Evolutionary conservation across 257 asterid species (phyloP).

Genomic region (Leptodermis oblonga): DNA sequence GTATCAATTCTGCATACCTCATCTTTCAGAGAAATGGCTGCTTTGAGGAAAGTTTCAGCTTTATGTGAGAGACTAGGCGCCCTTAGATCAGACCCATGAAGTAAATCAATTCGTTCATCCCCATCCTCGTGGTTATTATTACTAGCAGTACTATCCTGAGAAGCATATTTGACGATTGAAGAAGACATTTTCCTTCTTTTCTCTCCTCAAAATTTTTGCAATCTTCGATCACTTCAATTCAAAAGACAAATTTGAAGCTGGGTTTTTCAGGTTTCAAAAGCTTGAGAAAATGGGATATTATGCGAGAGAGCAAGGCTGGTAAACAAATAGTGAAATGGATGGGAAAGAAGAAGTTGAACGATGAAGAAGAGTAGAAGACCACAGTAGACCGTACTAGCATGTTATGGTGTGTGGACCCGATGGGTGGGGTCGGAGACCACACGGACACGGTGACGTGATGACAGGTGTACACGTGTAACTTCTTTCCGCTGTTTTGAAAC

Average conservation of each 20-base stretch:
- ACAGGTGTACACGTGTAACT: no score
- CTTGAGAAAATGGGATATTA: background rate
- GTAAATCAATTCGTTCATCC: constrained; percentile 38
- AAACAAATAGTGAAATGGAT: no score
- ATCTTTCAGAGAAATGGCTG: constrained; percentile 61
- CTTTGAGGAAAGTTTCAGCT: no score
- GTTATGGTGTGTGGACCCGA: no score
- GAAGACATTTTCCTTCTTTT: constrained; percentile 35
- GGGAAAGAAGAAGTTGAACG: background rate
- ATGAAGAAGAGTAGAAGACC: background rate
- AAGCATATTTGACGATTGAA: constrained; percentile 38
- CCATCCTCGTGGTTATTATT: constrained; percentile 40
- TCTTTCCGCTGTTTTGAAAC: no score
- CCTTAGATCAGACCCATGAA: no score
- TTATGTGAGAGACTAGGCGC: no score
- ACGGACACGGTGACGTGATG: no score
- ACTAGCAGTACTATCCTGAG: constrained; percentile 34
- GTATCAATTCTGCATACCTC: constrained; percentile 27
- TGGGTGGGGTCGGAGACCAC: no score
- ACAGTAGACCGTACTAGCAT: background rate
- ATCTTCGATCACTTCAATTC: background rate
- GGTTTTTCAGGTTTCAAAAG: no score
- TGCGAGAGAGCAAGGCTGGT: background rate
- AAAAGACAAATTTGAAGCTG: no score
- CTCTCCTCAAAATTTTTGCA: background rate